Evolutionary conservation across 441 rosid species (phyloP), one percentile per base, ranked within the genome.

Genomic region (Adansonia rubrostipa): DNA sequence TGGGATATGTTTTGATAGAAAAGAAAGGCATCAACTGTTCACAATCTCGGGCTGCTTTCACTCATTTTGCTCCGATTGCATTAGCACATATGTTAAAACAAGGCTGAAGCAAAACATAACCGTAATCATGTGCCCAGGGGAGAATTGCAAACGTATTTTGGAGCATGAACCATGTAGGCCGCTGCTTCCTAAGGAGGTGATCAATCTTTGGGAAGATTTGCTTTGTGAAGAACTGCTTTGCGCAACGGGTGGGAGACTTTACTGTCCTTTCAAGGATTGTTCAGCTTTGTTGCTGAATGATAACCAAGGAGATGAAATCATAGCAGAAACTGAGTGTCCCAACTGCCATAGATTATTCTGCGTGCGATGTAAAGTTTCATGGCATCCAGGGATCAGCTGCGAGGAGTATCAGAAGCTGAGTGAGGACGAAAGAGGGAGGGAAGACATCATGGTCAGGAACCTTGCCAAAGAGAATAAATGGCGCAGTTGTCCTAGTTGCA

Each of bases 191-290:
- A 74, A 42, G 40, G 80, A 11, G 5, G 83, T 85, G 67, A 9
- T 84, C 72, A 82, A 78, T 45, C 48, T 48, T 14, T 86, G 90
- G 90, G 85, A 66, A 74, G 76, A 82, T 5, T 78, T 76, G 7
- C 76, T 78, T 1, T 81, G 86, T n/a, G 73, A 79, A 75, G 82
- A 81, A 73, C 4, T 22, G 5, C 42, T 74, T 57, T 42, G 67
- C 6, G 71, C 28, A 4, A 33, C 77, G 0, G 81, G 20, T 24
- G 77, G 69, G 19, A 80, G 61, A 20, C 75, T 78, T 78, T 87
- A 85, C 69, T 89, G 90, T 77, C 92, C 89, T 3, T 89, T 79
- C 40, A 83, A 75, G 75, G 88, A 87, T 57, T 87, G 90, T 15
- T 84, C 77, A 11, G 56, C 42, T n/a, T 15, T 44, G 20, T 44